These are phyloP conservation scores for Tetrahymena malaccensis DNA, from an alignment of 73 alveolate genomes.

Conservation along the genomic window DNA sequence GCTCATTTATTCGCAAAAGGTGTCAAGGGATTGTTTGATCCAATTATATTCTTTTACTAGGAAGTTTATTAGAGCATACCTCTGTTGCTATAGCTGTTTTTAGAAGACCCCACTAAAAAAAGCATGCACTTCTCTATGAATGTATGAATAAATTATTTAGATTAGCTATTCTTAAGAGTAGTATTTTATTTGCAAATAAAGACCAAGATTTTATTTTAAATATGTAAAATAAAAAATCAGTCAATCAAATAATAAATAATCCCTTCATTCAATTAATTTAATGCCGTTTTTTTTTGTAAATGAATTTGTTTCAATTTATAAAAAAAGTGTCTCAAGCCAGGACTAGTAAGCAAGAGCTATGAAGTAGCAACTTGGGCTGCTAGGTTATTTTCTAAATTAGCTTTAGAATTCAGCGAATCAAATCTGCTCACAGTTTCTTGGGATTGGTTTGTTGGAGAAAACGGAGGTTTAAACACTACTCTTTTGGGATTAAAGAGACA, in stretches of 20 bases:
- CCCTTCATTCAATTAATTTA: not conserved
- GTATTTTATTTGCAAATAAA: not conserved
- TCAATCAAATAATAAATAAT: not conserved
- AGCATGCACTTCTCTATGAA: not conserved
- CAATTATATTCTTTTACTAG: conserved; percentile 53
- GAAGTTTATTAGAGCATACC: conserved; percentile 6
- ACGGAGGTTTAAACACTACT: conserved; percentile 77
- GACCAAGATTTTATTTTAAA: not conserved
- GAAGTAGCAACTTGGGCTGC: conserved; percentile 66
- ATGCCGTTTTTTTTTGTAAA: not conserved
- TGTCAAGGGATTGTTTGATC: conserved; percentile 83
- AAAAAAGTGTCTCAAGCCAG: conserved; percentile 57
- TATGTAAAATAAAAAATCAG: not conserved
- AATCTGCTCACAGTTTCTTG: conserved; percentile 69
- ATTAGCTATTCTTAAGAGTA: not conserved
- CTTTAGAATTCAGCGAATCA: conserved; percentile 57
- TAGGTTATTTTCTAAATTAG: conserved; percentile 63
- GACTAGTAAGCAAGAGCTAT: conserved; percentile 54
- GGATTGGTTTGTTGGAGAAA: conserved; percentile 81
- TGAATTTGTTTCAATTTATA: not conserved
- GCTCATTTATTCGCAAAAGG: conserved; percentile 95
- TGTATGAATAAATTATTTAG: not conserved
- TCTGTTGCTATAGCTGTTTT: not conserved
- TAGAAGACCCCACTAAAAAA: conserved; percentile 25
- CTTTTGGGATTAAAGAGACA: conserved; percentile 67